These are phyloP conservation scores for Aspergillus indologenus DNA, from an alignment of 495 filamentous ascomycete genomes.

Conservation along the genomic window DNA sequence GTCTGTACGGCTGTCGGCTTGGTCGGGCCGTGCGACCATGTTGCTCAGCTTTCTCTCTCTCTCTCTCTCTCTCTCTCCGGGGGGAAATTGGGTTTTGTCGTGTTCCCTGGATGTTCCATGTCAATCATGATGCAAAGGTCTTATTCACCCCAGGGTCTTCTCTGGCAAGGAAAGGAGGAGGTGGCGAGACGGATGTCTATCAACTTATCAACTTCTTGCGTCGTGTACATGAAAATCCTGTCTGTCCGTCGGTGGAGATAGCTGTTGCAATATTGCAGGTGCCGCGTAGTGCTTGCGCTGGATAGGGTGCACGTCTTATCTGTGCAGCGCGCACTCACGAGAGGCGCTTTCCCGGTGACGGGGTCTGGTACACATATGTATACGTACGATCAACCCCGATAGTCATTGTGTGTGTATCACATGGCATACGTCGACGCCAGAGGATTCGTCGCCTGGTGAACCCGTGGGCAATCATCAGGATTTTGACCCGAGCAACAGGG, in stretches of 20 bases:
- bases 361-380: background rate
- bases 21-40: background rate
- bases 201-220: background rate
- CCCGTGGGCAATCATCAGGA: background rate
- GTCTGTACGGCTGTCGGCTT: background rate
- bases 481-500: background rate
- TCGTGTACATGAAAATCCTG: background rate
- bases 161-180: background rate
- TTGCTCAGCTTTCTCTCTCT: too few species aligned
- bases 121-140: background rate
- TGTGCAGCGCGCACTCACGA: background rate
- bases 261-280: conserved; percentile 10
- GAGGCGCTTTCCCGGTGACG: background rate
- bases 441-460: background rate
- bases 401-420: background rate
- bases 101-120: background rate
- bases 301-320: conserved; percentile 2
- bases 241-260: background rate
- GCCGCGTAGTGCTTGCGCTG: conserved; percentile 18
- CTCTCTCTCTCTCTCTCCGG: background rate
- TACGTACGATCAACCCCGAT: background rate
- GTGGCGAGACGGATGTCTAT: background rate
- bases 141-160: background rate
- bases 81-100: too few species aligned
- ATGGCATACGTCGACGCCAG: background rate